Conservation (phyloP, 345 rosid genomes). For the Eucalyptus coolabah region DNA sequence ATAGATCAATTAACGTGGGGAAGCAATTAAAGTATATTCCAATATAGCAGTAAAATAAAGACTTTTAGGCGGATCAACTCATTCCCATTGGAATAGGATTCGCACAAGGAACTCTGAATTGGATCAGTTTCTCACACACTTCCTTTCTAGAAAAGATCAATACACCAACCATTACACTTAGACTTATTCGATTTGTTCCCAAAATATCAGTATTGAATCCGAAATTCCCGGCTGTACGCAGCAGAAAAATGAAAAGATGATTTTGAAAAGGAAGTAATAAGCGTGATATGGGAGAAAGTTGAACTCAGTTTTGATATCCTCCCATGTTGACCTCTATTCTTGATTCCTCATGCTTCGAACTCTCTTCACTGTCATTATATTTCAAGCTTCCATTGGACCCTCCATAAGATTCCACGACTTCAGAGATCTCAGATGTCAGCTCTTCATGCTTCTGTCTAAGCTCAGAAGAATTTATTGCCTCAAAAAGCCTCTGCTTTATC, state of each 20-base stretch:
- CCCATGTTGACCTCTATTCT: constrained; percentile 33
- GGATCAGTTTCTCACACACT: background rate
- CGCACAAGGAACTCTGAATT: background rate
- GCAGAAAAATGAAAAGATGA: background rate
- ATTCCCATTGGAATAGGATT: background rate
- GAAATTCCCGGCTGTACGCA: background rate
- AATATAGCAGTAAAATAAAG: background rate
- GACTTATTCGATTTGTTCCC: background rate
- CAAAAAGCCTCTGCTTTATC: constrained; percentile 46
- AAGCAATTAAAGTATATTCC: background rate
- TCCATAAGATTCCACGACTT: constrained; percentile 15
- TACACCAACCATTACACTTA: background rate
- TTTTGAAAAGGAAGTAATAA: background rate
- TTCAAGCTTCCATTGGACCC: constrained; percentile 24
- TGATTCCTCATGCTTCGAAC: constrained; percentile 10
- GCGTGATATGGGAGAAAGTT: background rate
- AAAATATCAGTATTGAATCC: background rate
- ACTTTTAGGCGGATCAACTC: background rate
- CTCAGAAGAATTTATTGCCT: constrained; percentile 40
- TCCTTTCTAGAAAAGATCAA: background rate
- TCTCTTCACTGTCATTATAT: background rate
- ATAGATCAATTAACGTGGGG: background rate
- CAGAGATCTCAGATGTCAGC: constrained; percentile 31
- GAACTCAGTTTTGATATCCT: constrained; percentile 1
- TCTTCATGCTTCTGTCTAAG: constrained; percentile 44